A percentile compares a stretch with the other conserved stretches of the same genome.
phyloP scores from a whole-genome alignment of 345 rosid species.

The Kandelia obovata region DNA sequence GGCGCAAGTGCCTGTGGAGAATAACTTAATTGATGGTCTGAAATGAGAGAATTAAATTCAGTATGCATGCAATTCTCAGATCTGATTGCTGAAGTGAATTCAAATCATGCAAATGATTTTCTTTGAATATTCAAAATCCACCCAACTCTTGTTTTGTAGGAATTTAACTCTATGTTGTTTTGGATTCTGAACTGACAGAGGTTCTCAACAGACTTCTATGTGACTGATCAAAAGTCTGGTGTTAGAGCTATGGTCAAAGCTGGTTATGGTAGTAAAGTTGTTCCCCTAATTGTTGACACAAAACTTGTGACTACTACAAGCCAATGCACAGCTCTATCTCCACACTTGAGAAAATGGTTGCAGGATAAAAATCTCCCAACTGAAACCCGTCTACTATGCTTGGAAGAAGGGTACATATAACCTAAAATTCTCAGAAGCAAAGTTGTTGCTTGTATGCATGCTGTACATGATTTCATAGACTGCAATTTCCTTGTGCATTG shows the following conservation, averaged over 20 bases:
- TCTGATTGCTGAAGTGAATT: too few species aligned
- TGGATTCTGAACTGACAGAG: conserved; percentile 38
- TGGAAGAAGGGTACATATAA: conserved; percentile 48
- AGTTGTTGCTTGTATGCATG: neutral
- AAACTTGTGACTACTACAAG: conserved; percentile 42
- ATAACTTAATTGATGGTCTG: too few species aligned
- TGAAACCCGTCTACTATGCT: conserved; percentile 39
- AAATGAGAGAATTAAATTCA: too few species aligned
- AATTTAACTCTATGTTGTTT: conserved; percentile 17
- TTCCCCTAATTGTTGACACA: conserved; percentile 48
- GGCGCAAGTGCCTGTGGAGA: too few species aligned
- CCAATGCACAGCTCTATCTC: conserved; percentile 32
- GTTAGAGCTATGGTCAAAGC: conserved; percentile 49
- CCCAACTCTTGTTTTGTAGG: neutral
- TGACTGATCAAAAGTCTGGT: conserved; percentile 47
- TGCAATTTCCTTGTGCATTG: conserved; percentile 13
- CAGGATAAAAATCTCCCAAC: conserved; percentile 39
- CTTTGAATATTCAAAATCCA: neutral
- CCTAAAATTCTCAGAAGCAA: neutral
- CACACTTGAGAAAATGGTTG: conserved; percentile 48
- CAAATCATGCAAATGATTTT: neutral
- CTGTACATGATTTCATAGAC: conserved; percentile 7
- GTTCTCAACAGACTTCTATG: conserved; percentile 51
- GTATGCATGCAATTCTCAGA: too few species aligned
- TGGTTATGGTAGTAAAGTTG: conserved; percentile 41